Conservation (phyloP, 768 basidiomycete species). For the Cystobasidium onofrii region DNA sequence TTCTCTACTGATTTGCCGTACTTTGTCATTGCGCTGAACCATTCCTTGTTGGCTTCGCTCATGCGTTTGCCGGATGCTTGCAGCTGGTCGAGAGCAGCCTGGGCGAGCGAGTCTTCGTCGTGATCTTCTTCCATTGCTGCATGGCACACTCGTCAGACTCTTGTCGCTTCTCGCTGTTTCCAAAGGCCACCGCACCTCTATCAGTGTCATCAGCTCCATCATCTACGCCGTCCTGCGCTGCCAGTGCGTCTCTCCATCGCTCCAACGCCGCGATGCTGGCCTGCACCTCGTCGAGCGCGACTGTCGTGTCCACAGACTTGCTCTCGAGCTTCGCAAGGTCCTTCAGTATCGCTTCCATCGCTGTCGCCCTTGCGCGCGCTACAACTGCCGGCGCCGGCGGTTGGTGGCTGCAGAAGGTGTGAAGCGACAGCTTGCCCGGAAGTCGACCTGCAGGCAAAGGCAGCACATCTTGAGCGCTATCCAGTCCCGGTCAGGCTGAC, state of each 20-base stretch:
- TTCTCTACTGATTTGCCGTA: slow-evolving; percentile 86
- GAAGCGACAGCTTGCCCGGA: neutral
- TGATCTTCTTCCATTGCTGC: neutral
- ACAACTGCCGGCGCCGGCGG: neutral
- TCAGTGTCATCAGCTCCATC: neutral
- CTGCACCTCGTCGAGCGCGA: neutral
- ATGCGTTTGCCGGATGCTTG: slow-evolving; percentile 42
- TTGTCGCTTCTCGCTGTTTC: neutral
- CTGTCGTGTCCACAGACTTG: neutral
- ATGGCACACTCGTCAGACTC: neutral
- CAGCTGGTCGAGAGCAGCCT: neutral
- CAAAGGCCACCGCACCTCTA: neutral
- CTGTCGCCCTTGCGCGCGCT: neutral
- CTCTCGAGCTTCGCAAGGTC: slow-evolving; percentile 22
- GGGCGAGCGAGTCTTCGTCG: neutral
- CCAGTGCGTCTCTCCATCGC: slow-evolving; percentile 16
- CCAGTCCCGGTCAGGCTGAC: no score
- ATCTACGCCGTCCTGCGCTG: neutral
- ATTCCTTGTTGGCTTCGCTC: slow-evolving; percentile 79
- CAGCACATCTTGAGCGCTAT: no score
- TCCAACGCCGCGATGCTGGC: slow-evolving; percentile 21
- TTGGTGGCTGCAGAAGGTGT: neutral
- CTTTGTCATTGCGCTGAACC: slow-evolving; percentile 65
- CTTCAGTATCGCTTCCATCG: slow-evolving; percentile 13
- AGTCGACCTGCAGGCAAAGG: no score